These are phyloP conservation scores for Phialophora macrospora DNA, from an alignment of 2,329 filamentous ascomycete genomes.

Conservation along the genomic window DNA sequence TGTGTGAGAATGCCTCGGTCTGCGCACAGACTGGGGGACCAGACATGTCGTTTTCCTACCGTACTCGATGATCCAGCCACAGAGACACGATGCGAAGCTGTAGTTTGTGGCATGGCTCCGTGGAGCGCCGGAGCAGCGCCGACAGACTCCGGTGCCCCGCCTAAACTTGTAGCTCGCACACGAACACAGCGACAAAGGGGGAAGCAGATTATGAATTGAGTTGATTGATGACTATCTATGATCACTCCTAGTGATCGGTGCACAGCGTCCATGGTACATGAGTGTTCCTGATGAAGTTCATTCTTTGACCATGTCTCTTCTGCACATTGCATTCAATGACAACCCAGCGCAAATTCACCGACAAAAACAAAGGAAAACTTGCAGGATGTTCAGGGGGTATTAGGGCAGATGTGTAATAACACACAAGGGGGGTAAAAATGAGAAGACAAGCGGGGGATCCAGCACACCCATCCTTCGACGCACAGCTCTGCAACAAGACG, in stretches of 20 bases:
- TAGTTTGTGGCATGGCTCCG: not conserved
- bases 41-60: not conserved
- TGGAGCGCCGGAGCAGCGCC: not conserved
- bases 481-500: conserved; percentile 28
- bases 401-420: conserved; percentile 29
- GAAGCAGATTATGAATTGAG: conserved; percentile 6
- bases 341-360: conserved; percentile 8
- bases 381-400: conserved; percentile 17
- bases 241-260: conserved; percentile 9
- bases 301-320: conserved; percentile 12
- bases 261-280: conserved; percentile 12
- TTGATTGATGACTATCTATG: not conserved
- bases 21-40: not conserved
- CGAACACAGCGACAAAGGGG: not conserved
- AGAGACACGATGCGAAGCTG: not conserved
- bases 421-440: conserved; percentile 11
- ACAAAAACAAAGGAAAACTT: conserved; percentile 23
- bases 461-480: conserved; percentile 17
- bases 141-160: not conserved
- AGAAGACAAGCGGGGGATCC: not conserved
- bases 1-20: not conserved
- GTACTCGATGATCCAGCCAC: not conserved
- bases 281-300: conserved; percentile 9
- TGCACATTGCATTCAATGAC: conserved; percentile 14
- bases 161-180: not conserved